A percentile compares a stretch with the other conserved stretches of the same genome.
Evolutionary conservation across 2,329 filamentous ascomycete species (phyloP).

Genomic region (Septoria petroselini): DNA sequence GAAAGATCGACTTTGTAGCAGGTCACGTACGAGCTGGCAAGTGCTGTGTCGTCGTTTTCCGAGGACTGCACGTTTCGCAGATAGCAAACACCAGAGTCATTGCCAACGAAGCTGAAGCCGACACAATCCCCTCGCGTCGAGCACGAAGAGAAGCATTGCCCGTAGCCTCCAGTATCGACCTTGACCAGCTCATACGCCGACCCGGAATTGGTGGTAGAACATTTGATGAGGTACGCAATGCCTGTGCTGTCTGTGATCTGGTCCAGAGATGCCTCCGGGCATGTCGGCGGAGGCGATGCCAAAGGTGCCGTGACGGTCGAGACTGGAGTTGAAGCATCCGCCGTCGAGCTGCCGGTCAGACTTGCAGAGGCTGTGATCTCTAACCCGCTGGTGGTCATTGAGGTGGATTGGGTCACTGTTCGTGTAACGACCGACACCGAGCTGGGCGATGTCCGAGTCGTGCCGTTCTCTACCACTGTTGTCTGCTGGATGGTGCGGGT

Average conservation of each 20-base stretch:
- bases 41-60: slow-evolving; percentile 19
- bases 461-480: neutral
- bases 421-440: slow-evolving; percentile 3
- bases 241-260: slow-evolving; percentile 28
- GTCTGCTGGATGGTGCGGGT: slow-evolving; percentile 8
- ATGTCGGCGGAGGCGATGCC: slow-evolving; percentile 23
- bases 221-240: slow-evolving; percentile 32
- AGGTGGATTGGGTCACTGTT: slow-evolving; percentile 12
- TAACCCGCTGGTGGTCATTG: slow-evolving; percentile 1
- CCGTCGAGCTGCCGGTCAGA: slow-evolving; percentile 4
- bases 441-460: neutral
- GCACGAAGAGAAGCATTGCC: slow-evolving; percentile 34
- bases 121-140: slow-evolving; percentile 26
- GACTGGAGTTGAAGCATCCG: slow-evolving; percentile 7
- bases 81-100: slow-evolving; percentile 32
- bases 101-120: slow-evolving; percentile 33
- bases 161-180: slow-evolving; percentile 31
- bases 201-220: slow-evolving; percentile 31
- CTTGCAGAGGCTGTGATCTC: slow-evolving; percentile 7
- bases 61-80: slow-evolving; percentile 28
- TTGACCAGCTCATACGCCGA: slow-evolving; percentile 23
- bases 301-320: slow-evolving; percentile 15
- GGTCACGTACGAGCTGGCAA: slow-evolving; percentile 30
- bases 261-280: slow-evolving; percentile 26
- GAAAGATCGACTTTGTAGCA: slow-evolving; percentile 24